Percentiles rank a stretch among this genome's conserved stretches.
Conservation (phyloP, 352 stramenopile genomes). For the Pythium biforme region DNA sequence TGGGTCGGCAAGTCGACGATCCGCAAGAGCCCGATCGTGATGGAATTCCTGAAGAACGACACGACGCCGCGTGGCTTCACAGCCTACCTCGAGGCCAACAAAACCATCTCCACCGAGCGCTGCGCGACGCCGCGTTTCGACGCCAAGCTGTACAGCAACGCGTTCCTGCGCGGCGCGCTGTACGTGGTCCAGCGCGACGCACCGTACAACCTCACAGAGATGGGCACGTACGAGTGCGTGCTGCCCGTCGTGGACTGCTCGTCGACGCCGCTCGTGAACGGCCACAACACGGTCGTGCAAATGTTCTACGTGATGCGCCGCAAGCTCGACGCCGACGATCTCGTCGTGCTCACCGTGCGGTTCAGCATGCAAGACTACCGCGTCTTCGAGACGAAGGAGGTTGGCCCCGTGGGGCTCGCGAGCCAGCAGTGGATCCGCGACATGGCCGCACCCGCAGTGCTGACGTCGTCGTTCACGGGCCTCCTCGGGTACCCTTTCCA, state of each 20-base stretch:
- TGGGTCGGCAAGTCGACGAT: conserved; percentile 13
- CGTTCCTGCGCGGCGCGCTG: conserved; percentile 14
- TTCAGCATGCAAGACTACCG: conserved; percentile 15
- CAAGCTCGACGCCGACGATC: conserved; percentile 4
- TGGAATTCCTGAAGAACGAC: not conserved
- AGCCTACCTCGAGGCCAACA: conserved; percentile 16
- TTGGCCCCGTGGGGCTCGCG: not conserved
- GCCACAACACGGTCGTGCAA: not conserved
- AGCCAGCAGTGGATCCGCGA: not conserved
- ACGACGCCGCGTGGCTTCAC: conserved; percentile 14
- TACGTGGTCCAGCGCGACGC: conserved; percentile 1
- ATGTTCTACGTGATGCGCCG: conserved; percentile 22
- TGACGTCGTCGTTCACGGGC: not conserved
- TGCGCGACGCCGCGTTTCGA: conserved; percentile 11
- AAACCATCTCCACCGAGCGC: not conserved
- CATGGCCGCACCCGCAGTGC: not conserved
- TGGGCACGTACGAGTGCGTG: conserved; percentile 8
- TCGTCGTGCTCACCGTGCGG: conserved; percentile 11
- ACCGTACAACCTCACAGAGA: conserved; percentile 22
- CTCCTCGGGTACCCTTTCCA: conserved; percentile 16
- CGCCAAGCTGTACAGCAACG: conserved; percentile 16
- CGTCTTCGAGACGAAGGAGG: conserved; percentile 4
- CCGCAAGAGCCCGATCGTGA: conserved; percentile 12
- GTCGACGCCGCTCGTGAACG: conserved; percentile 23
- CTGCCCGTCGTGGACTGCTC: conserved; percentile 43